phyloP scores from a whole-genome alignment of 768 basidiomycete genomes.

The Cystobasidium ongulense region DNA sequence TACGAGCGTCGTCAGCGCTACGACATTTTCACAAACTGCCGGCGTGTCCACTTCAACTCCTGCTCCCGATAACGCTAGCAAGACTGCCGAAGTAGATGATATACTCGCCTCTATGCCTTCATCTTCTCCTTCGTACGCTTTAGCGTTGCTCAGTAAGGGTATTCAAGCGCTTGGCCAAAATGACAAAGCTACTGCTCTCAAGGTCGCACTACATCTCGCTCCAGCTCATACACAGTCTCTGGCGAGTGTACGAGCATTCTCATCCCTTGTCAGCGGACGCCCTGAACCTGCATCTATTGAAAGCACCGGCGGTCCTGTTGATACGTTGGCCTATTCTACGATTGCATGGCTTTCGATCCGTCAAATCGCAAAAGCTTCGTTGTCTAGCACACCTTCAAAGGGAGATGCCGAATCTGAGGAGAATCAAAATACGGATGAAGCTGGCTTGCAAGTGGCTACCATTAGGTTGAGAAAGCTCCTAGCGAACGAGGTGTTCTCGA shows the following conservation, averaged over 20 bases:
- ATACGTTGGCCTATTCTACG: conserved; percentile 3
- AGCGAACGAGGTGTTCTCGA: neutral
- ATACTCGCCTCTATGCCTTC: neutral
- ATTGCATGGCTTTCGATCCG: conserved; percentile 22
- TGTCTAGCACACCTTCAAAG: neutral
- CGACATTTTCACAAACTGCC: neutral
- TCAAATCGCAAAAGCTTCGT: neutral
- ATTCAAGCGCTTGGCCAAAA: neutral
- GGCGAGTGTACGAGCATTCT: neutral
- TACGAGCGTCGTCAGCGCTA: neutral
- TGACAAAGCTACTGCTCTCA: neutral
- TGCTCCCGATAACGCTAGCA: neutral
- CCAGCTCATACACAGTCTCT: neutral
- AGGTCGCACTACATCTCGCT: conserved; percentile 1
- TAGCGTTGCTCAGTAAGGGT: conserved; percentile 11
- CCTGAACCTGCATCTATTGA: neutral
- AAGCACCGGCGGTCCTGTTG: neutral
- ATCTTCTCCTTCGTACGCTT: neutral
- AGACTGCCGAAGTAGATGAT: neutral
- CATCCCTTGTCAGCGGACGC: neutral
- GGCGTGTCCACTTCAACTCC: neutral
- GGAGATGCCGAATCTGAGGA: neutral
- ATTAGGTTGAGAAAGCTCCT: conserved; percentile 9
- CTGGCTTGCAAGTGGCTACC: conserved; percentile 1
- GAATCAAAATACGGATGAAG: neutral